Evolutionary conservation across 2,329 filamentous ascomycete genomes (phyloP).

Genomic region (Xylaria multiplex): DNA sequence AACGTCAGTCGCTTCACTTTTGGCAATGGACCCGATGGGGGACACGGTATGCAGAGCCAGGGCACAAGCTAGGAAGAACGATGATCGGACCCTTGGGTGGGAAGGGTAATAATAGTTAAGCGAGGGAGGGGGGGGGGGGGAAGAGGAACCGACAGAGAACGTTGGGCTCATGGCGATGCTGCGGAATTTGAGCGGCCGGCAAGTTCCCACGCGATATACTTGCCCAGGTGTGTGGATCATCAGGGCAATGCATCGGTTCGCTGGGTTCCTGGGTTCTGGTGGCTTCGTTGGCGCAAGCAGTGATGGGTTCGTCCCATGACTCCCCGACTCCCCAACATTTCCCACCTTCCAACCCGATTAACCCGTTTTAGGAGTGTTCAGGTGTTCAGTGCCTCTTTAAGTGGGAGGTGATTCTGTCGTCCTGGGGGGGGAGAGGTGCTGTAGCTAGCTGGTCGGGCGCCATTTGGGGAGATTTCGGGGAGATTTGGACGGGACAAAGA

Average conservation of each 20-base stretch:
- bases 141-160: constrained; percentile 10
- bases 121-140: constrained; percentile 14
- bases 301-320: constrained; percentile 25
- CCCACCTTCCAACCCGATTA: background rate
- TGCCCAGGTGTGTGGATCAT: constrained; percentile 31
- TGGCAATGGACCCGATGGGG: constrained; percentile 27
- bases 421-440: constrained; percentile 16
- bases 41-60: constrained; percentile 30
- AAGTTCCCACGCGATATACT: constrained; percentile 33
- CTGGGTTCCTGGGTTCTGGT: constrained; percentile 19
- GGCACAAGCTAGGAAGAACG: constrained; percentile 21
- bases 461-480: constrained; percentile 15
- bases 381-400: constrained; percentile 34
- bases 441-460: constrained; percentile 29
- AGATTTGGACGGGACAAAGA: constrained; percentile 2
- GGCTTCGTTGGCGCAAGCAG: constrained; percentile 34
- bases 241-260: constrained; percentile 26
- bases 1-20: constrained; percentile 33
- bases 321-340: constrained; percentile 4
- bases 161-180: constrained; percentile 35
- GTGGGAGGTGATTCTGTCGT: constrained; percentile 4
- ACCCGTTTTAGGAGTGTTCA: background rate
- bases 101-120: constrained; percentile 31
- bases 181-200: constrained; percentile 34
- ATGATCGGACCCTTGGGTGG: constrained; percentile 29